Percentiles rank a stretch among this genome's conserved stretches.
Conservation (phyloP, 1,284 basidiomycete genomes). For the Tilletia indica region DNA sequence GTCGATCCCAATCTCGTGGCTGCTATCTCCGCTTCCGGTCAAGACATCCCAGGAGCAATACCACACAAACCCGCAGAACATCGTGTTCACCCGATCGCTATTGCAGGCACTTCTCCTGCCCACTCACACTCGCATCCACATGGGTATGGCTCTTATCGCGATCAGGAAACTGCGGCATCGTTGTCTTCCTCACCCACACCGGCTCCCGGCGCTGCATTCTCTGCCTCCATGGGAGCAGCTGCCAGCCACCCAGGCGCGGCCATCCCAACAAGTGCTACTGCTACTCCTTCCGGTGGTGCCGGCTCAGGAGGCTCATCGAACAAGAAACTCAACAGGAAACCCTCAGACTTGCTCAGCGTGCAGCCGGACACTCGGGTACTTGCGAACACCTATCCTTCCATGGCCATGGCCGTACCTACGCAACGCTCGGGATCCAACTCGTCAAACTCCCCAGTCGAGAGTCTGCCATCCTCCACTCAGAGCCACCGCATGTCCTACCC, state of each 20-base stretch:
- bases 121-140: slow-evolving; percentile 30
- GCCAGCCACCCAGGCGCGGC: not conserved
- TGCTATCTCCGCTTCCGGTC: slow-evolving; percentile 43
- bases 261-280: not conserved
- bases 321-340: slow-evolving; percentile 17
- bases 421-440: not conserved
- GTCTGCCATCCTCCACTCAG: slow-evolving; percentile 2
- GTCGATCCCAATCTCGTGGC: slow-evolving; percentile 53
- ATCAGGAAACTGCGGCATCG: slow-evolving; percentile 20
- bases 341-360: slow-evolving; percentile 24
- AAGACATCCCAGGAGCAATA: slow-evolving; percentile 31
- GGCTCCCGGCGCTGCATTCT: not conserved
- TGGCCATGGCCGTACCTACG: slow-evolving; percentile 19
- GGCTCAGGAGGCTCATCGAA: not conserved
- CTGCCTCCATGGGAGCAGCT: not conserved
- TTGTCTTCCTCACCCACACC: slow-evolving; percentile 6
- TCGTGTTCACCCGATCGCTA: slow-evolving; percentile 12
- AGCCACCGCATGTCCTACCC: not conserved
- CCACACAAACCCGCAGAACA: slow-evolving; percentile 5
- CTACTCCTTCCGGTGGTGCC: not conserved
- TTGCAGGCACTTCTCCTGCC: slow-evolving; percentile 15
- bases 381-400: slow-evolving; percentile 26
- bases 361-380: slow-evolving; percentile 27
- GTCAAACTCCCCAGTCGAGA: slow-evolving; percentile 10
- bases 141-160: slow-evolving; percentile 27